phyloP scores from a whole-genome alignment of 495 filamentous ascomycete species.

The Tuber aestivum region DNA sequence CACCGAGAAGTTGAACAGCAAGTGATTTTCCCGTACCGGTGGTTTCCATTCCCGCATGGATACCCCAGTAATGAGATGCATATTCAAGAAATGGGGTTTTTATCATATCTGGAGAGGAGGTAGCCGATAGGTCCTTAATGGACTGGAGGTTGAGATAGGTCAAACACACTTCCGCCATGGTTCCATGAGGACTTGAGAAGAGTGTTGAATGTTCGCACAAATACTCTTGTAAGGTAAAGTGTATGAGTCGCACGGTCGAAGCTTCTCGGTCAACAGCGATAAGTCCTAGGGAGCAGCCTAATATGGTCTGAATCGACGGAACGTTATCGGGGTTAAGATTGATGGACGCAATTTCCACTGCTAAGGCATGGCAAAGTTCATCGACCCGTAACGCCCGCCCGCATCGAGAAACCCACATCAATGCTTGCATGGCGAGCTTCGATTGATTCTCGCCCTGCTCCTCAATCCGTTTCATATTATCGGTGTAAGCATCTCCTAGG shows the following conservation, averaged over 20 bases:
- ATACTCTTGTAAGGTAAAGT: no score
- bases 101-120: no score
- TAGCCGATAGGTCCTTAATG: no score
- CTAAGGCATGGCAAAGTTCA: neutral
- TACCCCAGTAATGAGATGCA: neutral
- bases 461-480: neutral
- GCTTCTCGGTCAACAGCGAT: neutral
- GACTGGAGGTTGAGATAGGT: no score
- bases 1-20: neutral
- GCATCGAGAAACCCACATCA: neutral
- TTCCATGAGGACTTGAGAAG: no score
- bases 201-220: no score
- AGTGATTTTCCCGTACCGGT: neutral
- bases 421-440: neutral
- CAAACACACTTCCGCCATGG: no score
- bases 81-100: neutral
- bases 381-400: neutral
- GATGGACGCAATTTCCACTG: neutral
- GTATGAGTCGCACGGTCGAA: no score
- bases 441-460: neutral
- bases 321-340: neutral
- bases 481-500: neutral
- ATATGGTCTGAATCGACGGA: neutral
- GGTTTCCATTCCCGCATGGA: neutral
- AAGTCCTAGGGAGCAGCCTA: neutral